A percentile compares a stretch with the other conserved stretches of the same genome.
These are phyloP conservation scores for Candida sp. DNA, from an alignment of 1,139 yeast genomes.

Conservation along the genomic window DNA sequence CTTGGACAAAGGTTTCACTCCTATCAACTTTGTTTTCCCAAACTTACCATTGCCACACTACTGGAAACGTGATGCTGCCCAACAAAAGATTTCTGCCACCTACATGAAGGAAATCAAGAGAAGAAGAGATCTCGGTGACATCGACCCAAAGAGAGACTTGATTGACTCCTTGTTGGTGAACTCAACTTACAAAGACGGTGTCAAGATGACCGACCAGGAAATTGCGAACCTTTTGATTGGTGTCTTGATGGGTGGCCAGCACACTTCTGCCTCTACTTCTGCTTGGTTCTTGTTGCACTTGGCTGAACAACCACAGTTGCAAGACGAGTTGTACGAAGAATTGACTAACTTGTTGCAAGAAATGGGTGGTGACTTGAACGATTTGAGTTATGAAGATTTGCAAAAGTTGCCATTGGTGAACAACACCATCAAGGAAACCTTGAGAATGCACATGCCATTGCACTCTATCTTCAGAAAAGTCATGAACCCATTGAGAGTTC, in stretches of 20 bases:
- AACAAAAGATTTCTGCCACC: constrained; percentile 75
- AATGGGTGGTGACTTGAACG: constrained; percentile 49
- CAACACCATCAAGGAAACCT: constrained; percentile 87
- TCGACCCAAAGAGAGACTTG: constrained; percentile 81
- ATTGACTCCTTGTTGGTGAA: constrained; percentile 85
- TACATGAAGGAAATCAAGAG: constrained; percentile 78
- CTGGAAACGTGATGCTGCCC: constrained; percentile 87
- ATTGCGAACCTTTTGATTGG: constrained; percentile 95
- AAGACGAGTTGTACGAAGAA: constrained; percentile 80
- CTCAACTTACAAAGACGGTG: constrained; percentile 92
- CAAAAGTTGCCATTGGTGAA: constrained; percentile 82
- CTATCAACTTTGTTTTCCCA: constrained; percentile 95
- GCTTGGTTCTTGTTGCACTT: constrained; percentile 94
- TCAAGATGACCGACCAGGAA: constrained; percentile 92
- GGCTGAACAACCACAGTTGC: constrained; percentile 84
- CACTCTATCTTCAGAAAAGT: constrained; percentile 97
- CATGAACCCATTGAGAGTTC: constrained; percentile 75
- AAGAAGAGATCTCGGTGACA: constrained; percentile 77
- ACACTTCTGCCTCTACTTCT: constrained; percentile 95
- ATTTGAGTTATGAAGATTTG: constrained; percentile 79
- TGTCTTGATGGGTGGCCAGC: constrained; percentile 99
- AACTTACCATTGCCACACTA: constrained; percentile 90
- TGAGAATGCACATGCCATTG: constrained; percentile 95
- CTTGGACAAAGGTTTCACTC: constrained; percentile 96
- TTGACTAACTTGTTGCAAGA: constrained; percentile 66